Base-by-base conservation (phyloP, 352 stramenopile species). In the Phytophthora sansomeana region DNA sequence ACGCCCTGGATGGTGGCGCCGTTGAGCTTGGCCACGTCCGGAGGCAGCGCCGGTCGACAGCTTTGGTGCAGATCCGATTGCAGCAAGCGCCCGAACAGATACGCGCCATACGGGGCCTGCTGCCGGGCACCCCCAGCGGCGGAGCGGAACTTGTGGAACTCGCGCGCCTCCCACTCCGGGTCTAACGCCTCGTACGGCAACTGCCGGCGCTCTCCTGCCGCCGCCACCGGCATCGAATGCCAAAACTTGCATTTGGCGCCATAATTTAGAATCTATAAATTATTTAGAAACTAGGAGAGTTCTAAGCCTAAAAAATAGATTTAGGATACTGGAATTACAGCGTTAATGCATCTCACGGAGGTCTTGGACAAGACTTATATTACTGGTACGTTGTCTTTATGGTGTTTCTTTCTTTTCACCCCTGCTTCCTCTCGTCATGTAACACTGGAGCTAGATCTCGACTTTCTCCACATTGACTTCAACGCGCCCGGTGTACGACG, bases 31-130 rank as follows among this genome's bases (percentile, higher is more conserved):
- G 61, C 66, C 3, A 92, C 69, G 46, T 86, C 58, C 1, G 43
- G 13, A 5, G 85, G 87, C 26, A 95, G 77, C 58, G 76, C 82
- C 11, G 87, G 81, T 26, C 44, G 59, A 56, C 85, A 95, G 62
- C 83, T 92, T 48, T 87, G 61, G 42, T 89, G 80, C 64, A 92
- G 57, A 73, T 92, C 81, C 43, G 82, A 81, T 35, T 81, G 75
- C 32, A 92, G 51, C 42, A 92, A 69, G n/a, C 74, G 69, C 0
- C 81, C 83, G 30, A 92, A 80, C 2, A 93, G 71, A 47, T 83
- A 89, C 53, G 78, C 69, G 14, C 66, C 65, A 43, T 81, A 86
- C 39, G 48, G 63, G 39, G 39, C 63, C 28, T 72, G 61, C 28
- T 67, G 66, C 13, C 36, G 71, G 43, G 52, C 53, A 39, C 19